Base-by-base conservation (phyloP, 148 eudicot genomes). In the Spergularia bocconei region DNA sequence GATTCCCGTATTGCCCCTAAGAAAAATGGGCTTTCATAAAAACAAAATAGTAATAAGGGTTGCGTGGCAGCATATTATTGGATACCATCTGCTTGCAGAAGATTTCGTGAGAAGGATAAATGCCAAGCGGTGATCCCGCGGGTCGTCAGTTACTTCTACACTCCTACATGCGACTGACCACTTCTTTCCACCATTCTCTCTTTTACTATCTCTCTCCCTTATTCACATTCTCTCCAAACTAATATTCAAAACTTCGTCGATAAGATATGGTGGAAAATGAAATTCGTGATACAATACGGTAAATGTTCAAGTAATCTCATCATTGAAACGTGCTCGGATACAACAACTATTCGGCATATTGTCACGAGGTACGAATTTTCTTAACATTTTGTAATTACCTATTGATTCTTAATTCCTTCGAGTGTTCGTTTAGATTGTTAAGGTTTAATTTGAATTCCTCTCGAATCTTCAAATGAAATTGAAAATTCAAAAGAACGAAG, bases 31-130 rank as follows among this genome's bases (percentile, higher is more conserved):
- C 2, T 29, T 29, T 4, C 36, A 44, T 44, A 4, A 44, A 44
- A 44, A n/a, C n/a, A n/a, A 44, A 44, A 4, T 6, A 44, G 1
- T 0, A 44, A 9, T 0, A 44, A 44, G 0, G 48, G 48, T 0
- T 0, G 1, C 48, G 60, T 62, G 69, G 67, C 69, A 14, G 19
- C 20, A 75, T 54, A 1, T 0, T 5, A 74, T 74, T 74, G 47
- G 77, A 36, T 65, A 41, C 7, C 1, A 58, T 13, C 51, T 54
- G 41, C 25, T 11, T n/a, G 8, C 55, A 53, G 73, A 62, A 50
- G 53, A 38, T 4, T 52, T 70, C 87, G 90, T 84, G 90, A 82
- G 64, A 63, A 39, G 21, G 70, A 76, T 87, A 84, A 87, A 87
- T 87, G 79, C 78, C 20, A 38, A 81, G 70, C 86, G 82, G 79